Conservation (phyloP, 495 filamentous ascomycete species). For the Staphylotrichum longicolle region DNA sequence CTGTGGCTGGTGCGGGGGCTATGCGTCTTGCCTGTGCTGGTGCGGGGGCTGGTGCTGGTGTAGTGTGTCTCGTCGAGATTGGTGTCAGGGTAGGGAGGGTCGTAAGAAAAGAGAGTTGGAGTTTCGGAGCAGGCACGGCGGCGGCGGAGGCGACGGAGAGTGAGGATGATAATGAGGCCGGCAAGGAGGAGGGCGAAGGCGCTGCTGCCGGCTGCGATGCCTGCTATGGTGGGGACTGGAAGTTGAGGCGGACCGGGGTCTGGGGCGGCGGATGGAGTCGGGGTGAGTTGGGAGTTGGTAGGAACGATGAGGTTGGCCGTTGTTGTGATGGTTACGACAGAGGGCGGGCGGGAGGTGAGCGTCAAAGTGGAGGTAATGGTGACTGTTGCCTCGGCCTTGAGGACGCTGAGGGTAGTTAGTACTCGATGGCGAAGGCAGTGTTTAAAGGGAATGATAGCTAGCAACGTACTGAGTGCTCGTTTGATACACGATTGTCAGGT, state of each 20-base stretch:
- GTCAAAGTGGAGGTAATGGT: conserved; percentile 35
- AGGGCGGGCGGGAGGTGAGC: conserved; percentile 24
- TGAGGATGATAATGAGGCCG: conserved; percentile 24
- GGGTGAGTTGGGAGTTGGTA: conserved; percentile 1
- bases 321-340: conserved; percentile 25
- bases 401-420: conserved; percentile 22
- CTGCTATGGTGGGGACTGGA: conserved; percentile 30
- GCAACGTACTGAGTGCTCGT: conserved; percentile 28
- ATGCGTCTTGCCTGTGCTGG: too few relatives aligned
- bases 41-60: too few relatives aligned
- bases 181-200: conserved; percentile 23
- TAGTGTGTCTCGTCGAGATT: too few relatives aligned
- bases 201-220: conserved; percentile 26
- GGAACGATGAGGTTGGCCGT: conserved; percentile 21
- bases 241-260: not conserved
- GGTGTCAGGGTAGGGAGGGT: too few relatives aligned
- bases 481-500: conserved; percentile 25
- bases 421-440: not conserved
- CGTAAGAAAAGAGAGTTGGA: too few relatives aligned
- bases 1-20: too few relatives aligned
- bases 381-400: conserved; percentile 29
- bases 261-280: conserved; percentile 8
- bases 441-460: too few relatives aligned
- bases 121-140: too few relatives aligned
- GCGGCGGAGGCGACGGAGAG: conserved; percentile 22